Evolutionary conservation across 495 filamentous ascomycete genomes (phyloP).

Genomic region (Aspergillus haitiensis): DNA sequence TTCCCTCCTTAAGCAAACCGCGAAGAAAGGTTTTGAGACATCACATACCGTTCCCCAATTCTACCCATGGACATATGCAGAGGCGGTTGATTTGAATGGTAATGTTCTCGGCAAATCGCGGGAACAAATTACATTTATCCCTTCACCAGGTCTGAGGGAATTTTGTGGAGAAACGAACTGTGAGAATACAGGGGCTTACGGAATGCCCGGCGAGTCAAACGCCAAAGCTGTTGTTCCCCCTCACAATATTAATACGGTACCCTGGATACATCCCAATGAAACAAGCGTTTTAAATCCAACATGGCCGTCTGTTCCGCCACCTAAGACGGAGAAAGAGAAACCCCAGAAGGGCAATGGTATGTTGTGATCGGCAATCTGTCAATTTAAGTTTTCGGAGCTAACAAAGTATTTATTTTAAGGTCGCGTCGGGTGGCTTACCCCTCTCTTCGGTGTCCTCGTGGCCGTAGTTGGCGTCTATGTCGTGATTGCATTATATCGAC

Average conservation of each 20-base stretch:
- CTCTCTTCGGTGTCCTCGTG: constrained; percentile 16
- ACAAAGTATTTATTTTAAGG: constrained; percentile 7
- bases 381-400: not conserved
- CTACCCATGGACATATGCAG: constrained; percentile 39
- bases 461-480: constrained; percentile 15
- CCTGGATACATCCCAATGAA: constrained; percentile 41
- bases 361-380: not conserved
- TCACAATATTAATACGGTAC: constrained; percentile 41
- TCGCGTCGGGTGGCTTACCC: constrained; percentile 18
- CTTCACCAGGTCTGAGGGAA: constrained; percentile 38
- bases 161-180: constrained; percentile 39
- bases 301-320: constrained; percentile 2
- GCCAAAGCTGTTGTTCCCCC: constrained; percentile 35
- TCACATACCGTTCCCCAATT: constrained; percentile 34
- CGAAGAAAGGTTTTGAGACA: constrained; percentile 46
- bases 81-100: constrained; percentile 39
- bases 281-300: constrained; percentile 23
- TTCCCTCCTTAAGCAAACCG: constrained; percentile 31
- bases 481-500: constrained; percentile 18
- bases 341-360: constrained; percentile 11
- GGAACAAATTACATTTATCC: constrained; percentile 44
- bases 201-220: constrained; percentile 37
- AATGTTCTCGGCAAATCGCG: constrained; percentile 36
- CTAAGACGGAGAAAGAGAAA: constrained; percentile 1
- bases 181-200: constrained; percentile 36